Evolutionary conservation across 371 early-diverging fungal genomes (phyloP).

Genomic region (Rhizomucor pusillus): DNA sequence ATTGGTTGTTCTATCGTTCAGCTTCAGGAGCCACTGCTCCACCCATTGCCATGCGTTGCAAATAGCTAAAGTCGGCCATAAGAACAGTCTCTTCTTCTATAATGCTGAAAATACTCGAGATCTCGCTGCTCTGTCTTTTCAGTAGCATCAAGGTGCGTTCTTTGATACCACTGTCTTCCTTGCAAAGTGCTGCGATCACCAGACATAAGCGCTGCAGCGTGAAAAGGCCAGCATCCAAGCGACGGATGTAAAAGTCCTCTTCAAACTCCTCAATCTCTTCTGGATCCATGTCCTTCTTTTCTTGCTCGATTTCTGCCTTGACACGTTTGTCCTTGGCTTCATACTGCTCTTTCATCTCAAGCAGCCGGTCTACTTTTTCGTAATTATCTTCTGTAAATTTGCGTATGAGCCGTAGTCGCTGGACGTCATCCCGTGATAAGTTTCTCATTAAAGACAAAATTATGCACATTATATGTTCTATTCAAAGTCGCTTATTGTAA

Average conservation of each 20-base stretch:
- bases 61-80: slow-evolving; percentile 26
- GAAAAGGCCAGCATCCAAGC: slow-evolving; percentile 82
- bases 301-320: slow-evolving; percentile 47
- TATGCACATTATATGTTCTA: slow-evolving; percentile 82
- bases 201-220: slow-evolving; percentile 77
- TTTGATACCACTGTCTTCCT: slow-evolving; percentile 42
- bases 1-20: slow-evolving; percentile 5
- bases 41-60: slow-evolving; percentile 24
- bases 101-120: slow-evolving; percentile 24
- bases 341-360: slow-evolving; percentile 73
- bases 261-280: slow-evolving; percentile 57
- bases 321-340: slow-evolving; percentile 55
- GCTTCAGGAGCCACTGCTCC: slow-evolving; percentile 13
- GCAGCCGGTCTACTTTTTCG: slow-evolving; percentile 75
- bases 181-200: slow-evolving; percentile 60
- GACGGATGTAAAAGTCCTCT: slow-evolving; percentile 56
- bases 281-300: slow-evolving; percentile 46
- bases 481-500: neutral
- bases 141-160: slow-evolving; percentile 25
- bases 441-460: slow-evolving; percentile 71
- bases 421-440: slow-evolving; percentile 54
- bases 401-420: slow-evolving; percentile 71
- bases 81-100: slow-evolving; percentile 32
- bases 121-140: slow-evolving; percentile 23
- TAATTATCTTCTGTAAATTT: slow-evolving; percentile 82